Evolutionary conservation across 2,329 filamentous ascomycete genomes (phyloP).

Genomic region (Coniochaeta ligniaria): DNA sequence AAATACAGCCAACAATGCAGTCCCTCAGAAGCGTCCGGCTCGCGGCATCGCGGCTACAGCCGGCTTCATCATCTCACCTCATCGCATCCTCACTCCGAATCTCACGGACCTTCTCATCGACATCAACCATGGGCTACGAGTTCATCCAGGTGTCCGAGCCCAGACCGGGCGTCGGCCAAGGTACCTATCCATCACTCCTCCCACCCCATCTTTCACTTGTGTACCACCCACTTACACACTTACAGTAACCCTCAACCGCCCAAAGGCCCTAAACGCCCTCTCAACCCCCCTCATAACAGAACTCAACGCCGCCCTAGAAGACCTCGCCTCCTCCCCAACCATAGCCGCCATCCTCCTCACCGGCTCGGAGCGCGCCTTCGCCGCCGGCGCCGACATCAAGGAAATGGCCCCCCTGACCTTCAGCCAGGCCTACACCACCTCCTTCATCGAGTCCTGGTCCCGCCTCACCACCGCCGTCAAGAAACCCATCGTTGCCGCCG

Average conservation of each 20-base stretch:
- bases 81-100: slow-evolving; percentile 25
- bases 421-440: slow-evolving; percentile 73
- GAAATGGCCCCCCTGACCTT: slow-evolving; percentile 96
- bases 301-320: slow-evolving; percentile 69
- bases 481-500: slow-evolving; percentile 89
- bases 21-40: slow-evolving; percentile 48
- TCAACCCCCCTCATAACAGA: slow-evolving; percentile 86
- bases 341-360: slow-evolving; percentile 79
- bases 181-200: slow-evolving; percentile 40
- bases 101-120: slow-evolving; percentile 43
- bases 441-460: slow-evolving; percentile 96
- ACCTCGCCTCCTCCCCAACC: slow-evolving; percentile 61
- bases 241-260: slow-evolving; percentile 83
- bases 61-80: slow-evolving; percentile 48
- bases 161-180: slow-evolving; percentile 82
- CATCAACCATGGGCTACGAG: slow-evolving; percentile 53
- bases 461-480: slow-evolving; percentile 75
- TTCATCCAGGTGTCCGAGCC: slow-evolving; percentile 77
- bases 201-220: not conserved
- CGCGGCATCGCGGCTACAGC: slow-evolving; percentile 51
- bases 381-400: slow-evolving; percentile 96
- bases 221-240: not conserved
- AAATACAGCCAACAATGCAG: slow-evolving; percentile 33
- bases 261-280: slow-evolving; percentile 91
- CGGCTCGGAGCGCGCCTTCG: slow-evolving; percentile 84